A percentile compares a stretch with the other conserved stretches of the same genome.
These are phyloP conservation scores for Ilex paraguariensis DNA, from an alignment of 305 asterid genomes.

Conservation along the genomic window DNA sequence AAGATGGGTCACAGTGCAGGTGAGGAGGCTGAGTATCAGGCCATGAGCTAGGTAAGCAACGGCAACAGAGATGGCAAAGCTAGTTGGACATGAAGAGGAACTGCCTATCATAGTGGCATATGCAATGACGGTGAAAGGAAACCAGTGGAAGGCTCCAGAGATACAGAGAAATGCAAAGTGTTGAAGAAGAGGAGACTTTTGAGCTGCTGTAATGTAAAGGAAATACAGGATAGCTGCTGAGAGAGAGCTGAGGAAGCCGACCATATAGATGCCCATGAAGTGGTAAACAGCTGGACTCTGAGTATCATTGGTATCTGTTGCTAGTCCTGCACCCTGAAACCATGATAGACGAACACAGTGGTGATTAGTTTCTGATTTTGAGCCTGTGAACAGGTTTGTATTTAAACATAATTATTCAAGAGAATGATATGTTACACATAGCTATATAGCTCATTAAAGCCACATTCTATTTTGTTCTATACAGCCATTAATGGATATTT, in stretches of 20 bases:
- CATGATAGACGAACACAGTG: not conserved
- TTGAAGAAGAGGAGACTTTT: slow-evolving; percentile 33
- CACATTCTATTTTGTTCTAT: too few relatives aligned
- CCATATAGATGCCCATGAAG: slow-evolving; percentile 53
- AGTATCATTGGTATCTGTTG: slow-evolving; percentile 17
- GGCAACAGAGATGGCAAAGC: slow-evolving; percentile 43
- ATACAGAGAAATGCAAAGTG: slow-evolving; percentile 52
- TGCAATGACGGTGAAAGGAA: slow-evolving; percentile 62
- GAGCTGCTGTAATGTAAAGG: slow-evolving; percentile 29
- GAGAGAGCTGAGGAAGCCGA: slow-evolving; percentile 54
- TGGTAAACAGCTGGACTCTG: slow-evolving; percentile 31
- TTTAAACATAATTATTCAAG: too few relatives aligned
- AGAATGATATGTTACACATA: too few relatives aligned
- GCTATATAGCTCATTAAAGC: too few relatives aligned
- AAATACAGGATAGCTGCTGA: slow-evolving; percentile 56
- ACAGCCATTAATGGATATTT: too few relatives aligned
- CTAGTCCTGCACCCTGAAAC: slow-evolving; percentile 33
- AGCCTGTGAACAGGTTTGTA: too few relatives aligned
- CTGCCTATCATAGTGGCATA: slow-evolving; percentile 33
- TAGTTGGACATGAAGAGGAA: slow-evolving; percentile 27
- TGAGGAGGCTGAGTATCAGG: slow-evolving; percentile 40
- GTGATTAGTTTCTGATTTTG: too few relatives aligned
- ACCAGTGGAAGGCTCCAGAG: slow-evolving; percentile 76
- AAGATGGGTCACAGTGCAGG: slow-evolving; percentile 26
- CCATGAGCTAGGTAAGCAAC: slow-evolving; percentile 63